These are phyloP conservation scores for Backusella australiensis DNA, from an alignment of 192 early-diverging fungal species.

Conservation along the genomic window DNA sequence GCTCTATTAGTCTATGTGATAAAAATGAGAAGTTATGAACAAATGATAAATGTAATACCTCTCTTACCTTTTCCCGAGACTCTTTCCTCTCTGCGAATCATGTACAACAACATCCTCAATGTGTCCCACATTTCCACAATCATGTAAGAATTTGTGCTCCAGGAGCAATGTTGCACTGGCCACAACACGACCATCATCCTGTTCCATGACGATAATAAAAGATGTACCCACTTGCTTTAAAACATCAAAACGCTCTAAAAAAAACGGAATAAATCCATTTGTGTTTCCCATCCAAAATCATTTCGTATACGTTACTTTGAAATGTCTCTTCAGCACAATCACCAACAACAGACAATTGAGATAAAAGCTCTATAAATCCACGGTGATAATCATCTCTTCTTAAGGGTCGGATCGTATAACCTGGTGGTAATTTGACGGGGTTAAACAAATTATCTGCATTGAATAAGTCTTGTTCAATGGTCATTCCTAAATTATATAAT, in stretches of 20 bases:
- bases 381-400: constrained; percentile 77
- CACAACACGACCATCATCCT: constrained; percentile 58
- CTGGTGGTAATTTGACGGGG: constrained; percentile 25
- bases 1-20: constrained; percentile 70
- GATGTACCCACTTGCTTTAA: constrained; percentile 68
- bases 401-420: constrained; percentile 77
- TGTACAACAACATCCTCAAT: constrained; percentile 90
- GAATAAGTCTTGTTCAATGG: not conserved
- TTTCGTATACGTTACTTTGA: constrained; percentile 39
- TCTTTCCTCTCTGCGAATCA: constrained; percentile 69
- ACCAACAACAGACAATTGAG: constrained; percentile 79
- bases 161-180: constrained; percentile 85
- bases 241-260: constrained; percentile 67
- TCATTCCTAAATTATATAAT: not conserved
- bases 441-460: not conserved
- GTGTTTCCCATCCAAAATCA: too few species aligned
- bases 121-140: constrained; percentile 83
- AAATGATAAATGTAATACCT: not conserved
- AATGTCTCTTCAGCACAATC: constrained; percentile 69
- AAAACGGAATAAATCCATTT: not conserved
- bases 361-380: constrained; percentile 61
- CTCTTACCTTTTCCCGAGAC: constrained; percentile 53
- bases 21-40: not conserved
- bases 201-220: constrained; percentile 87
- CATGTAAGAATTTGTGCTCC: constrained; percentile 89